Percentiles rank a stretch among this genome's conserved stretches.
Conservation (phyloP, 2,329 filamentous ascomycete genomes). For the Colletotrichum camelliae region DNA sequence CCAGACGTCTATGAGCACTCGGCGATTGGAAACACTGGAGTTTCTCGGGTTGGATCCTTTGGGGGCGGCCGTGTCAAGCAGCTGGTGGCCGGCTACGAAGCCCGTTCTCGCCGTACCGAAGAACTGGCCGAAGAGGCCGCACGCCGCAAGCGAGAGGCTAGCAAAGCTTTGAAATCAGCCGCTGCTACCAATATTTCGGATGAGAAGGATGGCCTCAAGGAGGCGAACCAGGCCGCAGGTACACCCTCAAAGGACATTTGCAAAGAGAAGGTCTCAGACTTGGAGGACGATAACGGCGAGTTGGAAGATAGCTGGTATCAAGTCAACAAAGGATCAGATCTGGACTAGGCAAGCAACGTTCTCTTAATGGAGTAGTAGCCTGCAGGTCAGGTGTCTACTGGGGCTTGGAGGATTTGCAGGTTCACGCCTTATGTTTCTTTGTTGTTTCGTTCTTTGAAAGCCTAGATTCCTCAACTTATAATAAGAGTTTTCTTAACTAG, state of each 20-base stretch:
- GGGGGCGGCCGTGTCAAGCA: neutral
- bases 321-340: neutral
- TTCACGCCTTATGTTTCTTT: neutral
- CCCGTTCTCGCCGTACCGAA: neutral
- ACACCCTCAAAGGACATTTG: neutral
- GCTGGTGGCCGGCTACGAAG: slow-evolving; percentile 5
- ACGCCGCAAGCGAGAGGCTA: neutral
- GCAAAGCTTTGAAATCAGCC: neutral
- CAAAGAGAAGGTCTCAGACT: neutral
- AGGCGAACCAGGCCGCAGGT: neutral
- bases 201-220: neutral
- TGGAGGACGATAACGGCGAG: neutral
- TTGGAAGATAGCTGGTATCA: neutral
- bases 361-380: neutral
- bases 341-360: neutral
- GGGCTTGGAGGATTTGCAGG: neutral
- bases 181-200: neutral
- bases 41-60: neutral
- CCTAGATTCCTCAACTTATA: neutral
- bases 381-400: neutral
- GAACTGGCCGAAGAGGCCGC: neutral
- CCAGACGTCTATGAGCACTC: neutral
- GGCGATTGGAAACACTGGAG: neutral
- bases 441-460: neutral
- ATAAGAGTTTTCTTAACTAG: neutral